These are phyloP conservation scores for Colletotrichum sp. DNA, from an alignment of 2,329 filamentous ascomycete genomes.

Conservation along the genomic window DNA sequence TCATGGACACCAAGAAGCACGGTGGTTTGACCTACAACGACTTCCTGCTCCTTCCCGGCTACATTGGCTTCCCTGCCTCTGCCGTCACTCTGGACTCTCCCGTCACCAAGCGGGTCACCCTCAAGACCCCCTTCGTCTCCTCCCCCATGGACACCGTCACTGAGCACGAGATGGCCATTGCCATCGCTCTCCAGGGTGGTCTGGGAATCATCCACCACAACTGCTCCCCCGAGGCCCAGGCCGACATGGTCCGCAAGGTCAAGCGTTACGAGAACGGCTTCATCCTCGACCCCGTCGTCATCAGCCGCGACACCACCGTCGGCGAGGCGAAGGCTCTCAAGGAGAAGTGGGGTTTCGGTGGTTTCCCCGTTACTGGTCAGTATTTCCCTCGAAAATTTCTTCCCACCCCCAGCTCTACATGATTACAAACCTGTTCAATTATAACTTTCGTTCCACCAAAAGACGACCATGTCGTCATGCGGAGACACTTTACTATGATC, in stretches of 20 bases:
- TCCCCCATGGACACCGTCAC: slow-evolving; percentile 99
- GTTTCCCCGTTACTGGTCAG: slow-evolving; percentile 98
- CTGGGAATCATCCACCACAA: slow-evolving; percentile 99
- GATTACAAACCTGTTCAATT: slow-evolving; percentile 81
- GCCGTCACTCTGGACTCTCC: slow-evolving; percentile 88
- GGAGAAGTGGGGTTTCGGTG: slow-evolving; percentile 98
- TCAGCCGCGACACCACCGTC: slow-evolving; percentile 85
- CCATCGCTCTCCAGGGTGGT: slow-evolving; percentile 89
- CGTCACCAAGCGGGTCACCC: slow-evolving; percentile 90
- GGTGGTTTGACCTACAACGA: slow-evolving; percentile 99
- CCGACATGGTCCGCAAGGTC: slow-evolving; percentile 98
- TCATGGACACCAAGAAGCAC: slow-evolving; percentile 90
- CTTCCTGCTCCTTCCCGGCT: slow-evolving; percentile 94
- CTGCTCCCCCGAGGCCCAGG: slow-evolving; percentile 96
- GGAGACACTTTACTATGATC: slow-evolving; percentile 59
- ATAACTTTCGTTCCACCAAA: slow-evolving; percentile 99
- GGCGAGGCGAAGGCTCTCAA: slow-evolving; percentile 91
- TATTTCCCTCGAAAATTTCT: slow-evolving; percentile 29
- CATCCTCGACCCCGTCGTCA: slow-evolving; percentile 94
- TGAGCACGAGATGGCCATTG: slow-evolving; percentile 99
- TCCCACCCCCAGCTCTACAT: slow-evolving; percentile 46
- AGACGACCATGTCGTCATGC: slow-evolving; percentile 79
- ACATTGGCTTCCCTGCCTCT: slow-evolving; percentile 96
- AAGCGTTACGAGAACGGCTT: slow-evolving; percentile 99
- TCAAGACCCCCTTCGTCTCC: slow-evolving; percentile 96